Percentiles rank a stretch among this genome's conserved stretches.
Evolutionary conservation across 768 basidiomycete genomes (phyloP).

Genomic region (Trametes villosa): DNA sequence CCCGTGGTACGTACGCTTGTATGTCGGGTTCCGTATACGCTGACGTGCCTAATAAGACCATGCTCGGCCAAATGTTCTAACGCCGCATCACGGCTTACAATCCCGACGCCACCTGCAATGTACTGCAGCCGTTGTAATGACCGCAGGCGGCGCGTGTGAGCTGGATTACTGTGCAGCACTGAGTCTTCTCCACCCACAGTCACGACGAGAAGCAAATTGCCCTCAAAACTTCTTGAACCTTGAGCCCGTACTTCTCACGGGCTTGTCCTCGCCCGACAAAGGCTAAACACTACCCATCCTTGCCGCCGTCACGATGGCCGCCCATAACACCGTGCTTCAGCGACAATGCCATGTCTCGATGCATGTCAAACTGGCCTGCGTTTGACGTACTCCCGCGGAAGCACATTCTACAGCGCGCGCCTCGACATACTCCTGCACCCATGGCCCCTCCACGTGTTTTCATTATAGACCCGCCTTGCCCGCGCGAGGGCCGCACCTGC

Average conservation of each 20-base stretch:
- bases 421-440: background rate
- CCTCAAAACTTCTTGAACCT: background rate
- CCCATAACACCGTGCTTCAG: background rate
- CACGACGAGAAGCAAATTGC: background rate
- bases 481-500: conserved; percentile 19
- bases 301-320: background rate
- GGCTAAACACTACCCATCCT: background rate
- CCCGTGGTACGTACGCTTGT: background rate
- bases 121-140: background rate
- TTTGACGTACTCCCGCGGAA: background rate
- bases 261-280: too few species aligned
- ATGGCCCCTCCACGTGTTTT: conserved; percentile 26
- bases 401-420: background rate
- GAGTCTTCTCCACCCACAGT: background rate
- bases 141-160: background rate
- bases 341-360: background rate
- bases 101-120: background rate
- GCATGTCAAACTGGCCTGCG: background rate
- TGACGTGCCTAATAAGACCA: background rate
- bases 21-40: background rate
- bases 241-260: background rate
- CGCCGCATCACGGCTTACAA: background rate
- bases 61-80: background rate
- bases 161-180: background rate
- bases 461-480: conserved; percentile 14